phyloP scores from a whole-genome alignment of 805 yeast species.

The Candida namnaoensis region DNA sequence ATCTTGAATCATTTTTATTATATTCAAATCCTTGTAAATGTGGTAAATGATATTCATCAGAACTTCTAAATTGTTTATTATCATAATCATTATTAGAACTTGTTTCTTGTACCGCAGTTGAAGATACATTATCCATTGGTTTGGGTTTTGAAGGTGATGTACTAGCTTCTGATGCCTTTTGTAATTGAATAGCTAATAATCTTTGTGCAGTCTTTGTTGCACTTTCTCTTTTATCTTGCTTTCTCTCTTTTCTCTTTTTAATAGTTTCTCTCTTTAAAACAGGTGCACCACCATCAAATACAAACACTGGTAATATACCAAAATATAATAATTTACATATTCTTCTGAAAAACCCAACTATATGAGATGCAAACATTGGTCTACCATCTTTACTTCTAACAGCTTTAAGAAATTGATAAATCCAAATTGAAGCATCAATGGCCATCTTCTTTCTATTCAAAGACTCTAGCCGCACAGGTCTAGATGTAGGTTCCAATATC shows the following conservation, averaged over 20 bases:
- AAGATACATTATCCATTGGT: constrained; percentile 1
- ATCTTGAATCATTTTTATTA: constrained; percentile 54
- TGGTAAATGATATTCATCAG: constrained; percentile 87
- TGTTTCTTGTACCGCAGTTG: background rate
- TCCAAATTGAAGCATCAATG: constrained; percentile 98
- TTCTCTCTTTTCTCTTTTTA: constrained; percentile 55
- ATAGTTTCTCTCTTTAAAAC: constrained; percentile 73
- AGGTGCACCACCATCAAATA: constrained; percentile 95
- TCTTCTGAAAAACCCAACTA: constrained; percentile 92
- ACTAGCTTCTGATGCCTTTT: constrained; percentile 22
- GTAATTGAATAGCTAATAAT: constrained; percentile 72
- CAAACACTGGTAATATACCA: constrained; percentile 85
- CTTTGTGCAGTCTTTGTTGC: constrained; percentile 72
- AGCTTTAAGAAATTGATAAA: constrained; percentile 92
- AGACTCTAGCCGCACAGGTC: constrained; percentile 85
- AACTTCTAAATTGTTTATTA: constrained; percentile 29
- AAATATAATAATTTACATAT: constrained; percentile 83
- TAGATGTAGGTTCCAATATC: constrained; percentile 78
- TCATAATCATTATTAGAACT: constrained; percentile 1
- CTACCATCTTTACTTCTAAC: constrained; percentile 83
- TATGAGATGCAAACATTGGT: constrained; percentile 69
- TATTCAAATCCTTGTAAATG: constrained; percentile 47
- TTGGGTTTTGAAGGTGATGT: constrained; percentile 25
- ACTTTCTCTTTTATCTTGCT: constrained; percentile 66
- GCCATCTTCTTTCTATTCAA: constrained; percentile 74